Base-by-base conservation (phyloP, 169 alveolate species). In the Cryptosporidium tyzzeri region DNA sequence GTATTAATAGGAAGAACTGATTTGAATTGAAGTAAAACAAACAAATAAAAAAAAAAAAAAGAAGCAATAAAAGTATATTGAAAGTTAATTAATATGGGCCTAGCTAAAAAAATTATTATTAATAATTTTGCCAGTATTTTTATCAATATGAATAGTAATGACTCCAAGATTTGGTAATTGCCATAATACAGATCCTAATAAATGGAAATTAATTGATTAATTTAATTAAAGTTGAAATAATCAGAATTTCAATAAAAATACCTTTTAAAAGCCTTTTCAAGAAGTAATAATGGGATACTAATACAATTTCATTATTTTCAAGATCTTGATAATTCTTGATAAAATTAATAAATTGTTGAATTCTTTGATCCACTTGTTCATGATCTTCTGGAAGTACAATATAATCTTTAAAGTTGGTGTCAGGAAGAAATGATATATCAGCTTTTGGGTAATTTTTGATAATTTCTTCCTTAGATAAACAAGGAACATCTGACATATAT, bases 111-210 rank as follows among this genome's bases (percentile, higher is more conserved):
- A 39, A 14, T 39, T 67, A 80, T 12, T 23, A 6, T 53, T 39
- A 61, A 80, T 16, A 23, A 80, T 65, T 29, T 62, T 41, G 6
- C 75, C 89, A 21, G 73, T 80, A 23, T 21, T 48, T 41, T 23
- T 59, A 41, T 80, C 89, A 23, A 80, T 37, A 58, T 62, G 55
- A 18, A 65, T 70, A 16, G 68, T 59, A 23, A 61, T 21, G 6
- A 80, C 68, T 59, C 89, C 89, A 14, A 80, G 68, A 50, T 80
- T 80, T 39, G 89, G 75, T 41, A 80, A 62, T 26, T 80, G 31
- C 89, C 89, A 80, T 3, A 59, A 65, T 41, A 48, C 39, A 8
- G 80, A 59, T 29, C 65, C 89, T 80, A 50, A 44, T 4, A 44
- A 29, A 0, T 33, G 18, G 18, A 67, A 51, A 59, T 59, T 3